phyloP scores from a whole-genome alignment of 1,284 basidiomycete species.

The Leccinum fallax region DNA sequence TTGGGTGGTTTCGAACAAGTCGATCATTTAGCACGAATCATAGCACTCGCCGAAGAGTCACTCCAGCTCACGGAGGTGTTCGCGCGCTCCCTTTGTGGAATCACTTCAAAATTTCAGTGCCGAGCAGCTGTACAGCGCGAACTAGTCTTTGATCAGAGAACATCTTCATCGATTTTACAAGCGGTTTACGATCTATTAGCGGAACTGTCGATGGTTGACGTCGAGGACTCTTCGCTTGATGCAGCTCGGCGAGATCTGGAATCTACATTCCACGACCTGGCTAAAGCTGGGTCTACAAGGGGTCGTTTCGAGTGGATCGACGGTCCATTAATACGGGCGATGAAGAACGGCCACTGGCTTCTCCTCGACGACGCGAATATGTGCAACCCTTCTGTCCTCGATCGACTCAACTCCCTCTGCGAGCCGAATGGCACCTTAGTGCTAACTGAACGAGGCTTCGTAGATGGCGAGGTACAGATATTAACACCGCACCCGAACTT shows the following conservation, averaged over 20 bases:
- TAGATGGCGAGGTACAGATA: conserved; percentile 75
- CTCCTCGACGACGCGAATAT: conserved; percentile 93
- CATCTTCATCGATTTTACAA: conserved; percentile 27
- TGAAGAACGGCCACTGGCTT: conserved; percentile 89
- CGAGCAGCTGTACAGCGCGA: conserved; percentile 21
- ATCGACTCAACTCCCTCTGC: conserved; percentile 96
- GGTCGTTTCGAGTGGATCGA: conserved; percentile 95
- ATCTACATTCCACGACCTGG: conserved; percentile 18
- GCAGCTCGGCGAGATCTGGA: conserved; percentile 19
- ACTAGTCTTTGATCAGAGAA: conserved; percentile 25
- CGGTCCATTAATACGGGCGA: conserved; percentile 88
- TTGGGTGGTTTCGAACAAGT: conserved; percentile 96
- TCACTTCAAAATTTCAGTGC: conserved; percentile 30
- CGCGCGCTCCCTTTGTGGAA: conserved; percentile 42
- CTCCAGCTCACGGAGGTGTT: conserved; percentile 44
- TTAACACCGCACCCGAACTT: conserved; percentile 88
- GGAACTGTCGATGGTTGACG: conserved; percentile 23
- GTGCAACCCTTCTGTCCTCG: conserved; percentile 94
- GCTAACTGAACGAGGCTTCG: conserved; percentile 88
- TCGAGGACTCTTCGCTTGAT: conserved; percentile 16
- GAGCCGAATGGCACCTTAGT: conserved; percentile 83
- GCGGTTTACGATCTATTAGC: conserved; percentile 23
- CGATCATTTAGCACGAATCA: conserved; percentile 48
- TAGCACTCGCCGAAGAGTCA: conserved; percentile 44
- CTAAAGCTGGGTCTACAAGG: conserved; percentile 19